Evolutionary conservation across 2,329 filamentous ascomycete species (phyloP), one percentile per base, ranked within the genome.

Genomic region (Chaetomiaceae sp.): DNA sequence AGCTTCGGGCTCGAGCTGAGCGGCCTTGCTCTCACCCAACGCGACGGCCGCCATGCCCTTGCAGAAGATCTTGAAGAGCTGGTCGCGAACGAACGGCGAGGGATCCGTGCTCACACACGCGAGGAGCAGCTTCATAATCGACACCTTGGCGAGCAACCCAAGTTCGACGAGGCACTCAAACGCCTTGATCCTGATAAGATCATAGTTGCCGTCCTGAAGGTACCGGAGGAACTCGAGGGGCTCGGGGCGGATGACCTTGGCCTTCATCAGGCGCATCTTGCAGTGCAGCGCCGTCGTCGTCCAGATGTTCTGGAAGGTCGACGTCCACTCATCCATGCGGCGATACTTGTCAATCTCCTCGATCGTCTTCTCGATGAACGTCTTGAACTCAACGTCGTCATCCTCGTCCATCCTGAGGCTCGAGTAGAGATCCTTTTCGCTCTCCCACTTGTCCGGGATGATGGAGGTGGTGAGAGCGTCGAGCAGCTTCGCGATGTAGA

Each of bases 401-500:
- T 73, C 68, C 59, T 79, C 72, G 31, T 75, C 71, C 63, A 71
- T 66, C 55, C 75, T 71, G 37, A 69, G 56, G n/a, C 58, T 64
- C n/a, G 60, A 57, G 48, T 63, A 55, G 4, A 61, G 53, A 29
- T 54, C 55, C 20, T 69, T 68, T 51, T 61, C 61, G 12, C 60
- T 59, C n/a, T 69, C 69, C 48, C 65, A 66, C 47, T 72, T 70
- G 38, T 72, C 68, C 0, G 77, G 76, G 45, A 85, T 75, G 23
- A 84, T 71, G n/a, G 80, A 83, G 0, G 75, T 77, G 1, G 82
- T 77, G 23, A 86, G 69, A 0, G 79, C 77, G 38, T 77, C 74
- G 8, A 99, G 87, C 22, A 99, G 77, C 20, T 80, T 87, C 7
- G 90, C 84, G 50, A 99, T 83, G 66, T 96, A 99, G 64, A 89